phyloP scores from a whole-genome alignment of 2,329 filamentous ascomycete species.

The Xylaria arbuscula region DNA sequence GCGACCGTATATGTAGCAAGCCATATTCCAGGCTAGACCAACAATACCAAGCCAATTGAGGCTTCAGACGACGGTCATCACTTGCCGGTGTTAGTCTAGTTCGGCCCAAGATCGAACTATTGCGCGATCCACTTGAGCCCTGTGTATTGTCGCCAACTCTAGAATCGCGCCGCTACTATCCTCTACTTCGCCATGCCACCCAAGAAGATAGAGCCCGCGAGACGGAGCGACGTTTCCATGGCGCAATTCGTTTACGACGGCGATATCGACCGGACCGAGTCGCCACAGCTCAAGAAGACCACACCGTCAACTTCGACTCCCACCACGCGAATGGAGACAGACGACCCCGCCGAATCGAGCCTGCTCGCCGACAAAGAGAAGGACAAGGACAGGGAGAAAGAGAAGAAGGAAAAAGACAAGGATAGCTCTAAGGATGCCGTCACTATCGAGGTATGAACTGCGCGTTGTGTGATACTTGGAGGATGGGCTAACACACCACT shows the following conservation, averaged over 20 bases:
- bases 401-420: slow-evolving; percentile 48
- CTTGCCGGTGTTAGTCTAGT: slow-evolving; percentile 18
- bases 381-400: slow-evolving; percentile 50
- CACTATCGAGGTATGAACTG: slow-evolving; percentile 63
- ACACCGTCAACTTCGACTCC: slow-evolving; percentile 41
- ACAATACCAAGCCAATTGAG: not conserved
- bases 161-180: slow-evolving; percentile 21
- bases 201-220: slow-evolving; percentile 63
- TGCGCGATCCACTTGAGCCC: not conserved
- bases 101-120: not conserved
- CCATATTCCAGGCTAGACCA: not conserved
- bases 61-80: slow-evolving; percentile 2
- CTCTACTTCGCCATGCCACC: slow-evolving; percentile 60
- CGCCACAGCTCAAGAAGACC: slow-evolving; percentile 42
- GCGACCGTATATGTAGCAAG: not conserved
- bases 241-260: slow-evolving; percentile 60
- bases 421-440: slow-evolving; percentile 48
- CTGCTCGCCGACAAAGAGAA: slow-evolving; percentile 48
- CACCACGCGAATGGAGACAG: slow-evolving; percentile 50
- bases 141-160: slow-evolving; percentile 1
- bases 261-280: slow-evolving; percentile 42
- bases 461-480: not conserved
- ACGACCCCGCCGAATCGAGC: slow-evolving; percentile 46
- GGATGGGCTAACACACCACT: slow-evolving; percentile 32
- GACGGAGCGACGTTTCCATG: slow-evolving; percentile 60